Evolutionary conservation across 352 stramenopile genomes (phyloP).

Genomic region (Plasmopara halstedii): DNA sequence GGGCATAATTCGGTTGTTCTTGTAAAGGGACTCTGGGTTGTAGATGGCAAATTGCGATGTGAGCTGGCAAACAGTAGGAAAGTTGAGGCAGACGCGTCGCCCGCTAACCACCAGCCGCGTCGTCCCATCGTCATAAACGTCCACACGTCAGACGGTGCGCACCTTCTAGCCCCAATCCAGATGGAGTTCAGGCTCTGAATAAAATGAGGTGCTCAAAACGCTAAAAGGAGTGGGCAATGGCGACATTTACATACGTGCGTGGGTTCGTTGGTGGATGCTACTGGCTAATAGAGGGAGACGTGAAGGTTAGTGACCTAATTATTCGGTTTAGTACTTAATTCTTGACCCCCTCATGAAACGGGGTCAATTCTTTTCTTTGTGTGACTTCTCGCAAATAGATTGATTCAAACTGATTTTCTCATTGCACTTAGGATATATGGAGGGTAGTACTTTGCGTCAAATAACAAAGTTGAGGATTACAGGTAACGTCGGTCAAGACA

Average conservation of each 20-base stretch:
- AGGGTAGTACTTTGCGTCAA: no score
- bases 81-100: slow-evolving; percentile 13
- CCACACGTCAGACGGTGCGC: slow-evolving; percentile 24
- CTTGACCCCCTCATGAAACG: no score
- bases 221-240: slow-evolving; percentile 14
- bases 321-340: no score
- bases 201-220: slow-evolving; percentile 10
- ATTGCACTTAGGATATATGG: no score
- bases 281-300: background rate
- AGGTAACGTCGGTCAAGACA: no score
- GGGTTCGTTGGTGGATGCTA: background rate
- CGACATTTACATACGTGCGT: slow-evolving; percentile 18
- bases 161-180: slow-evolving; percentile 16
- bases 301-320: no score
- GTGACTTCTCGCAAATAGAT: no score
- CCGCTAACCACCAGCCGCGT: slow-evolving; percentile 19
- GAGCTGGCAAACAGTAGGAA: slow-evolving; percentile 10
- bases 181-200: slow-evolving; percentile 16
- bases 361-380: no score
- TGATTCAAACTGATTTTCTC: no score
- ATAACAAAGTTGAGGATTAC: no score
- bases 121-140: slow-evolving; percentile 27
- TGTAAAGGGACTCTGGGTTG: slow-evolving; percentile 1
- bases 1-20: slow-evolving; percentile 15
- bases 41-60: slow-evolving; percentile 28